Base-by-base conservation (phyloP, 2,329 filamentous ascomycete genomes). In the Penicillium sp. region DNA sequence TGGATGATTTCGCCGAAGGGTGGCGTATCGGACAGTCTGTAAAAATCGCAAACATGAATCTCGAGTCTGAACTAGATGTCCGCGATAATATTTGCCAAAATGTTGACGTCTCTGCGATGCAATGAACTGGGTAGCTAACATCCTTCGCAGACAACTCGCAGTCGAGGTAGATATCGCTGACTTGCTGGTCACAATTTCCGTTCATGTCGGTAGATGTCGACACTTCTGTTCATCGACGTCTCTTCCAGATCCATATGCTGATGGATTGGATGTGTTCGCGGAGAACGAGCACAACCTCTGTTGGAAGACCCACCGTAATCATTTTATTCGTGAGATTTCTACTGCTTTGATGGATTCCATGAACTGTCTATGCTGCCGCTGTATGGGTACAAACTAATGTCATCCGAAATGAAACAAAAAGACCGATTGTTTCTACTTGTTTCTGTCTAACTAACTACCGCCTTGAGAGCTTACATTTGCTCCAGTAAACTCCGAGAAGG, bases 341-440 rank as follows among this genome's bases (percentile, higher is more conserved):
- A 37, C 50, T 19, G n/a, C 28, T 9, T 7, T 53, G 33, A 53
- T 53, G 50, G 50, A 53, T 12, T 53, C 50, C n/a, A 53, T 53
- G 50, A 37, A 24, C 6, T 53, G 50, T 15, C 50, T 13, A 38
- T 53, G 50, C 30, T 53, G 33, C 30, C 50, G 33, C 33, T 53
- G 50, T 12, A 15, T 37, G 33, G n/a, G 10, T 38, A 22, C 30
- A 2, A 24, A 17, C 26, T 38, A 22, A 7, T 38, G 26, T 17
- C 17, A 17, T 5, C 12, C 37, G 19, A 15, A 10, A 2, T n/a
- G 15, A 17, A n/a, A 7, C 15, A 38, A 5, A 17, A n/a, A 5
- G 15, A 9, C 26, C 26, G 26, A 26, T 26, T 3, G 5, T 26
- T 26, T 5, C 5, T 3, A 26, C 26, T 26, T 26, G 5, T 26